These are phyloP conservation scores for Nakazawaea pomicola DNA, from an alignment of 805 yeast genomes.

Conservation along the genomic window DNA sequence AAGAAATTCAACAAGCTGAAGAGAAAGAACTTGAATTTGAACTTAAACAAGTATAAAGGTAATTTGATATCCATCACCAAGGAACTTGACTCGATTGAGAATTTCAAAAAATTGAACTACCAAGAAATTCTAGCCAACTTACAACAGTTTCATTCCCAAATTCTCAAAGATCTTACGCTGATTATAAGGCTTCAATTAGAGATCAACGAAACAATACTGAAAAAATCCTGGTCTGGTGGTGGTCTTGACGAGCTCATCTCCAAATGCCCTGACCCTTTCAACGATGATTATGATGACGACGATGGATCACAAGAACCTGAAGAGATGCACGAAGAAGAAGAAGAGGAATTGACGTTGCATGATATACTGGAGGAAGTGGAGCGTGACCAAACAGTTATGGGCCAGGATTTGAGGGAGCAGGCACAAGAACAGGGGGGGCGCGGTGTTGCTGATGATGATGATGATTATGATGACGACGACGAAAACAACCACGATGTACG, in stretches of 20 bases:
- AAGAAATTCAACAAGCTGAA: slow-evolving; percentile 52
- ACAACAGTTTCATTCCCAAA: slow-evolving; percentile 51
- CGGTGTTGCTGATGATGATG: background rate
- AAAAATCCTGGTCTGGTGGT: slow-evolving; percentile 85
- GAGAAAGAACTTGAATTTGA: slow-evolving; percentile 58
- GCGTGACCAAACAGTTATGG: background rate
- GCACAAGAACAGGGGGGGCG: background rate
- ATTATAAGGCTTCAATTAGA: slow-evolving; percentile 77
- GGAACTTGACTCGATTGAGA: slow-evolving; percentile 76
- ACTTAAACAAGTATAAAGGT: slow-evolving; percentile 62
- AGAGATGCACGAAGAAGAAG: no score
- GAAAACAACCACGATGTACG: no score
- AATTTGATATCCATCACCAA: slow-evolving; percentile 63
- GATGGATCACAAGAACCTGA: no score
- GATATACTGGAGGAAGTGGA: background rate
- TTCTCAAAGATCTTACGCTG: slow-evolving; percentile 31
- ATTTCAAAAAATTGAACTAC: slow-evolving; percentile 69
- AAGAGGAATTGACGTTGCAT: slow-evolving; percentile 2
- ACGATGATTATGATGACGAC: slow-evolving; percentile 17
- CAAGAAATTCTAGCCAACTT: slow-evolving; percentile 57
- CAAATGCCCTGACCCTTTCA: slow-evolving; percentile 64
- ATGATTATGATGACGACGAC: no score
- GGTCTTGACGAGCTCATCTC: slow-evolving; percentile 69
- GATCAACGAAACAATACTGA: slow-evolving; percentile 73
- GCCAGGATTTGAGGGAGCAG: background rate